Conservation (phyloP, 805 yeast genomes). For the Cyberlindnera maritima region DNA sequence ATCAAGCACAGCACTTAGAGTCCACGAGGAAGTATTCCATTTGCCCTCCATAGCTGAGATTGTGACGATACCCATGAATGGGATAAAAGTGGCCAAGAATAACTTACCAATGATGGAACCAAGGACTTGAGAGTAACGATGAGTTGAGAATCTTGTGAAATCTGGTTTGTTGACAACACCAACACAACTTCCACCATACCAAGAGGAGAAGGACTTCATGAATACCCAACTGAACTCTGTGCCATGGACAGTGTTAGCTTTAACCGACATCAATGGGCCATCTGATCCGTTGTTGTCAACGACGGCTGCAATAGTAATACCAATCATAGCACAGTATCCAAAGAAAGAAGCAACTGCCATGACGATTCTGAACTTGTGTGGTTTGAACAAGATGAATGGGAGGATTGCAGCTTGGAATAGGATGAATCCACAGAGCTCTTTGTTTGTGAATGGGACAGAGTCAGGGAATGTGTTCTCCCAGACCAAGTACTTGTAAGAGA, state of each 20-base stretch:
- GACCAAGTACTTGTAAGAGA: conserved; percentile 3
- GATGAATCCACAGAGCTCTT: conserved; percentile 11
- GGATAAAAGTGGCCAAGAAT: conserved; percentile 35
- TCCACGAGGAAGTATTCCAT: conserved; percentile 37
- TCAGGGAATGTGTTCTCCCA: conserved; percentile 11
- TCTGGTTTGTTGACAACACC: conserved; percentile 39
- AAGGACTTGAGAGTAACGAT: conserved; percentile 22
- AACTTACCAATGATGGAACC: conserved; percentile 31
- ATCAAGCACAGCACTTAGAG: conserved; percentile 33
- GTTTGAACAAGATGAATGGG: conserved; percentile 4
- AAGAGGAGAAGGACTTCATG: conserved; percentile 36
- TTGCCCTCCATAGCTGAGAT: conserved; percentile 33
- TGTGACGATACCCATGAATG: conserved; percentile 37
- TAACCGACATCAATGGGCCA: conserved; percentile 10
- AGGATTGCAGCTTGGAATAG: conserved; percentile 3
- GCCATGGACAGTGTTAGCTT: conserved; percentile 11
- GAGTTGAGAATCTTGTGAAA: conserved; percentile 36
- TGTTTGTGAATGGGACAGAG: conserved; percentile 7
- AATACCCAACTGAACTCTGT: conserved; percentile 34
- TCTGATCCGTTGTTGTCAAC: conserved; percentile 21
- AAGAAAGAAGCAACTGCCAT: conserved; percentile 3
- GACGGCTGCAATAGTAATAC: conserved; percentile 9
- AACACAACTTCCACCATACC: conserved; percentile 38
- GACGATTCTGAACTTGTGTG: conserved; percentile 4
- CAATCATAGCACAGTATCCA: conserved; percentile 8